phyloP scores from a whole-genome alignment of 1,139 yeast genomes.

The Taphrina wiesneri region DNA sequence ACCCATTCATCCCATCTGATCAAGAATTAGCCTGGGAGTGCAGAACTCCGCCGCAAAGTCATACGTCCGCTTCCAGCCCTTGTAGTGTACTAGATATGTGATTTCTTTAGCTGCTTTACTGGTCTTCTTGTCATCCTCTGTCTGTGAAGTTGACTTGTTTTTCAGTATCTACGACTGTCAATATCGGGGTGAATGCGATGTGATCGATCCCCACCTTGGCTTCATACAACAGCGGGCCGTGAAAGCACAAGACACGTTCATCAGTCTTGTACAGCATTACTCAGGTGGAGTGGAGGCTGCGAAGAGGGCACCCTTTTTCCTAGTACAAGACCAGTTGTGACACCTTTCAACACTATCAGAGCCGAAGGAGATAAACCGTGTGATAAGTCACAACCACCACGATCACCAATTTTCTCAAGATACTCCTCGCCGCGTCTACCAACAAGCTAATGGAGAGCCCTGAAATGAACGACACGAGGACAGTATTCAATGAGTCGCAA shows the following conservation, averaged over 20 bases:
- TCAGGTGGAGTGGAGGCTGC: no score
- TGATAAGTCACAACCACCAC: no score
- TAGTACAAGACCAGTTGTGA: no score
- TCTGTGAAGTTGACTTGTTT: conserved; percentile 42
- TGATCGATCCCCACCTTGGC: conserved; percentile 74
- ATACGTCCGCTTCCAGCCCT: conserved; percentile 83
- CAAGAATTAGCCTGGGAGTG: not conserved
- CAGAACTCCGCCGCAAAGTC: not conserved
- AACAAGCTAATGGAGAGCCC: no score
- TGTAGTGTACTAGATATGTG: conserved; percentile 73
- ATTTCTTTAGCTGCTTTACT: conserved; percentile 33
- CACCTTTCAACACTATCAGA: no score
- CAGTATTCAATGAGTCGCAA: no score
- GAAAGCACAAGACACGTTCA: conserved; percentile 61
- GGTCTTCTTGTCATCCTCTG: conserved; percentile 30
- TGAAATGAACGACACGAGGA: no score
- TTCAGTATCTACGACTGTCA: conserved; percentile 50
- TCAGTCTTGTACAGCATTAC: conserved; percentile 33
- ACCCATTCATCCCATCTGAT: conserved; percentile 93
- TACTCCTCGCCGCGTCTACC: no score
- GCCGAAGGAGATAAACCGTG: no score
- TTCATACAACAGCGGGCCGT: conserved; percentile 87
- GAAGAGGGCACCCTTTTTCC: no score
- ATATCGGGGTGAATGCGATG: conserved; percentile 21
- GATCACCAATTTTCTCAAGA: no score